Evolutionary conservation across 306 rosid species (phyloP).

Genomic region (Vicia sativa): DNA sequence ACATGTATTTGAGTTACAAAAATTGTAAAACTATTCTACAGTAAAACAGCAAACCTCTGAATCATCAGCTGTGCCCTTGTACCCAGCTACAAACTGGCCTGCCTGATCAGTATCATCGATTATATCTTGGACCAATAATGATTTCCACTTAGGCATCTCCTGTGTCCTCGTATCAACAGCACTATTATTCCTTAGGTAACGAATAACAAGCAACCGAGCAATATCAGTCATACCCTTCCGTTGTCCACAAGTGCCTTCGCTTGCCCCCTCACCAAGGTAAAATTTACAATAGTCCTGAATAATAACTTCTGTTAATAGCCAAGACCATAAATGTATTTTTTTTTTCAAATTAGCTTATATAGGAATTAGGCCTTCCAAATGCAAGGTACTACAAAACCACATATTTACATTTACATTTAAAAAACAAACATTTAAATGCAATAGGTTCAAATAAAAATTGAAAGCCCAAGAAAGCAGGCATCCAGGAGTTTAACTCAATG

Average conservation of each 20-base stretch:
- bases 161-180: slow-evolving; percentile 49
- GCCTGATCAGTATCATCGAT: slow-evolving; percentile 70
- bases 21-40: slow-evolving; percentile 25
- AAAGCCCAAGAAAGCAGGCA: neutral
- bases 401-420: slow-evolving; percentile 14
- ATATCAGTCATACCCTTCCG: slow-evolving; percentile 61
- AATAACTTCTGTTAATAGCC: slow-evolving; percentile 28
- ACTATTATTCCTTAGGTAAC: slow-evolving; percentile 71
- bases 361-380: slow-evolving; percentile 14
- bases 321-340: slow-evolving; percentile 23
- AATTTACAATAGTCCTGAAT: slow-evolving; percentile 76
- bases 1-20: slow-evolving; percentile 5
- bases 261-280: slow-evolving; percentile 70
- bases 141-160: slow-evolving; percentile 49
- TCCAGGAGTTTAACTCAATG: neutral
- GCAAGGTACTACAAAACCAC: slow-evolving; percentile 7
- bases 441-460: slow-evolving; percentile 17
- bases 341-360: slow-evolving; percentile 6
- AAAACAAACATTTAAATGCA: neutral
- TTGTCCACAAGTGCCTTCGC: slow-evolving; percentile 82
- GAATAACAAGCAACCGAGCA: slow-evolving; percentile 71
- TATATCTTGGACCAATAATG: slow-evolving; percentile 44
- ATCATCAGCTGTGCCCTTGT: slow-evolving; percentile 70
- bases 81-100: slow-evolving; percentile 86
- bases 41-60: slow-evolving; percentile 57